Conservation (phyloP, 2,329 filamentous ascomycete species). For the Ceratocystis cacaofunesta region DNA sequence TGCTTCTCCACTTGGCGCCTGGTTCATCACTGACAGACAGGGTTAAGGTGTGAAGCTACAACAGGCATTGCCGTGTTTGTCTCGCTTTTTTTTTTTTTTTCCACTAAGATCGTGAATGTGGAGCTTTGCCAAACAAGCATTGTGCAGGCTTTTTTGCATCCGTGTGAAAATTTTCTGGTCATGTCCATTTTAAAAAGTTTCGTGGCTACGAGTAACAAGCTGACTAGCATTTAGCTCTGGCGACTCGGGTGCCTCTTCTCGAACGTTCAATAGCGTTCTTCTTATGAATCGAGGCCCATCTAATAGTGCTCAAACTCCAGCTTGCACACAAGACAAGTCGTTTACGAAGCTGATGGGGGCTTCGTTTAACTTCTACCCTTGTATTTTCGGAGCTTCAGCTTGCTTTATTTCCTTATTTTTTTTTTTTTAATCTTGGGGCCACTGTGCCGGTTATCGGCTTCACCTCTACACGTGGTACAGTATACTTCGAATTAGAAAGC, state of each 20-base stretch:
- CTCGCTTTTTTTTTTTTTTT: neutral
- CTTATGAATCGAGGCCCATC: neutral
- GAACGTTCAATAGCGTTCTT: neutral
- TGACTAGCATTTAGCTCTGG: too few relatives aligned
- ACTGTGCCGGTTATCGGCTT: neutral
- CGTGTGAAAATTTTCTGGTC: neutral
- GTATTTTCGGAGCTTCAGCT: neutral
- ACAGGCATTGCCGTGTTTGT: too few relatives aligned
- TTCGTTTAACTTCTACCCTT: too few relatives aligned
- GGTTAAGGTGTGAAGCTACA: neutral
- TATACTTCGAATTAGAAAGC: neutral
- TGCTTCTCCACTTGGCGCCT: neutral
- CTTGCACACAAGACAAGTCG: too few relatives aligned
- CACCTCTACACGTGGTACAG: neutral
- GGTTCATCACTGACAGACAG: neutral
- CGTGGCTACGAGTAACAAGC: too few relatives aligned
- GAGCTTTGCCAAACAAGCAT: neutral
- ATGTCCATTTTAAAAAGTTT: neutral
- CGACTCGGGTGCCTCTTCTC: too few relatives aligned
- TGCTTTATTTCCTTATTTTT: neutral
- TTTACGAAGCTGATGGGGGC: too few relatives aligned
- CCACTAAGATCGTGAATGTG: neutral
- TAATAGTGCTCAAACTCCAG: neutral
- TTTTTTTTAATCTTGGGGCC: neutral
- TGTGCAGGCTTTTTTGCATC: neutral